Evolutionary conservation across 169 alveolate genomes (phyloP).

Genomic region (Plasmodium vivax): DNA sequence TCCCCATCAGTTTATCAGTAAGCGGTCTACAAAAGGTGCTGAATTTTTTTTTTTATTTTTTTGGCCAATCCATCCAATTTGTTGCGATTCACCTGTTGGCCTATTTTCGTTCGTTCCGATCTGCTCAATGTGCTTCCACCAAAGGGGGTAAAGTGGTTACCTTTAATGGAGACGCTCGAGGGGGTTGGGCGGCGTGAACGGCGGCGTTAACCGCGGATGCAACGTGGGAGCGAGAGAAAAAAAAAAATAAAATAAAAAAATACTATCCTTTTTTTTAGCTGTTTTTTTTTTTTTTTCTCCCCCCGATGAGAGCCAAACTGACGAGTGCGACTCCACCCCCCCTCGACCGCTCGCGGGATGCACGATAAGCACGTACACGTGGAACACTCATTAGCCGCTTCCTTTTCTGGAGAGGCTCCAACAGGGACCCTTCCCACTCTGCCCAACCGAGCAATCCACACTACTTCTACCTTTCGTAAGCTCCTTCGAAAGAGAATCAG

Average conservation of each 20-base stretch:
- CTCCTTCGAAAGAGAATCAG: not conserved
- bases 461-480: not conserved
- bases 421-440: not conserved
- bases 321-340: not conserved
- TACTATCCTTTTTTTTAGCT: not conserved
- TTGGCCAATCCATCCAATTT: not conserved
- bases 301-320: not conserved
- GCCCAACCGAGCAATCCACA: not conserved
- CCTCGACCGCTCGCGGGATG: not conserved
- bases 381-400: not conserved
- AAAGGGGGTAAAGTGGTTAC: not conserved
- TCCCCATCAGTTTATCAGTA: not conserved
- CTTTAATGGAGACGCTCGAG: not conserved
- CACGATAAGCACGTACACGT: not conserved
- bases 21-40: not conserved
- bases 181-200: not conserved
- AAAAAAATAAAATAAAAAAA: not conserved
- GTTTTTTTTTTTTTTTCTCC: not conserved
- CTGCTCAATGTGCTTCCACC: not conserved
- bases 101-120: not conserved
- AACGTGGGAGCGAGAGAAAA: not conserved
- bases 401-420: not conserved
- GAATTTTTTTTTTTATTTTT: not conserved
- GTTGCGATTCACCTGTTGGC: not conserved
- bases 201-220: no score